phyloP scores from a whole-genome alignment of 805 yeast genomes.

The Saccharomycopsis microspora region DNA sequence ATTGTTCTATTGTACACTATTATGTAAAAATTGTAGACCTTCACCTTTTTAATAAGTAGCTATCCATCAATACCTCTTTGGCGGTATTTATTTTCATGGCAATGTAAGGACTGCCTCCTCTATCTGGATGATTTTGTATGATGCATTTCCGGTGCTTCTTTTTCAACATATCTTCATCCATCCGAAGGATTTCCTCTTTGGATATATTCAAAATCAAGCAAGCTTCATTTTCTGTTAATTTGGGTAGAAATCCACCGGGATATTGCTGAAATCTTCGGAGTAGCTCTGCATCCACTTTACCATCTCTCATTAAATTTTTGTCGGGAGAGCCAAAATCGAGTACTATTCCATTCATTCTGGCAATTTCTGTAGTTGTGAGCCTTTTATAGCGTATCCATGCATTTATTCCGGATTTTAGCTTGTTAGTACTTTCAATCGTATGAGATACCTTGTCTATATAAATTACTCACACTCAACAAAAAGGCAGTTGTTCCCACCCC shows the following conservation, averaged over 20 bases:
- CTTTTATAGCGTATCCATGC: slow-evolving; percentile 24
- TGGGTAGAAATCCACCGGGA: slow-evolving; percentile 52
- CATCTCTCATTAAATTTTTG: slow-evolving; percentile 12
- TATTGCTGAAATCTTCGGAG: slow-evolving; percentile 26
- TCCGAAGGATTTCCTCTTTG: slow-evolving; percentile 40
- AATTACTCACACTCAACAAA: slow-evolving; percentile 17
- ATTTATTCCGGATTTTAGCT: slow-evolving; percentile 24
- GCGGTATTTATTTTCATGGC: slow-evolving; percentile 86
- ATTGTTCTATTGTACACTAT: no score
- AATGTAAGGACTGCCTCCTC: slow-evolving; percentile 73
- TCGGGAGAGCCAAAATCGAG: slow-evolving; percentile 15
- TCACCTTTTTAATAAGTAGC: slow-evolving; percentile 29
- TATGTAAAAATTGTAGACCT: background rate
- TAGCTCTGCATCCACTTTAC: slow-evolving; percentile 18
- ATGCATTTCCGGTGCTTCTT: slow-evolving; percentile 65
- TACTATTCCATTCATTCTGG: slow-evolving; percentile 28
- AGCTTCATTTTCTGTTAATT: slow-evolving; percentile 66
- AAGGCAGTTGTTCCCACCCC: slow-evolving; percentile 5
- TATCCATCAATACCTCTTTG: slow-evolving; percentile 64
- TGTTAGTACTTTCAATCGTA: background rate
- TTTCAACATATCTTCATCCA: slow-evolving; percentile 41
- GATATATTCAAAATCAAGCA: slow-evolving; percentile 49
- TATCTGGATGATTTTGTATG: slow-evolving; percentile 81
- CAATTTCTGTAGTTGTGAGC: slow-evolving; percentile 28
- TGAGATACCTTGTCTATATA: background rate